phyloP scores from a whole-genome alignment of 805 yeast species.

The Ogataea saltuana region DNA sequence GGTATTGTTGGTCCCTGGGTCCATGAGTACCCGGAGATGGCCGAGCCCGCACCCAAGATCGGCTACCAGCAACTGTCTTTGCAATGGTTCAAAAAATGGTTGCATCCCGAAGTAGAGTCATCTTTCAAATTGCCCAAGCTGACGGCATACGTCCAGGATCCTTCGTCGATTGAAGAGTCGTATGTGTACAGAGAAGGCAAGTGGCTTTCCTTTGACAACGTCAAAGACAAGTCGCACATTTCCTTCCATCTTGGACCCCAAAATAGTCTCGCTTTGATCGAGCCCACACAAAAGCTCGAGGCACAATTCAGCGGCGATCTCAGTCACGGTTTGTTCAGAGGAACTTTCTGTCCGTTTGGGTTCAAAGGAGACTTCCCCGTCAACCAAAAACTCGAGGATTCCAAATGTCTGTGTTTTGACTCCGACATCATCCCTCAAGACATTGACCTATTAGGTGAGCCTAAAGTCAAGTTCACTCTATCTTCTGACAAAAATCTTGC shows the following conservation, averaged over 20 bases:
- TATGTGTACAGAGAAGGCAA: slow-evolving; percentile 40
- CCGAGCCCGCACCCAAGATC: slow-evolving; percentile 45
- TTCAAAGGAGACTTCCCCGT: slow-evolving; percentile 48
- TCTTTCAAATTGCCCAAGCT: slow-evolving; percentile 36
- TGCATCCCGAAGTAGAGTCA: slow-evolving; percentile 31
- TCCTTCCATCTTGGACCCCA: slow-evolving; percentile 19
- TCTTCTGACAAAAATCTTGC: slow-evolving; percentile 42
- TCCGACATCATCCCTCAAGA: slow-evolving; percentile 29
- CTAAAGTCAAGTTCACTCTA: slow-evolving; percentile 34
- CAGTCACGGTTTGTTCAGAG: slow-evolving; percentile 46
- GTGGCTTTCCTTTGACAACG: slow-evolving; percentile 38
- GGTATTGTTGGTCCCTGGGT: slow-evolving; percentile 50
- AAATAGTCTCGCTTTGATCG: slow-evolving; percentile 8
- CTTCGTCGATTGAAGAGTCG: slow-evolving; percentile 40
- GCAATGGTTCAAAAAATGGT: slow-evolving; percentile 43
- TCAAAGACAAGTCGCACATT: slow-evolving; percentile 16
- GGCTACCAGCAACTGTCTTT: slow-evolving; percentile 45
- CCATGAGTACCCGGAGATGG: slow-evolving; percentile 50
- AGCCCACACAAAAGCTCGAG: neutral
- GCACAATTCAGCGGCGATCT: slow-evolving; percentile 35
- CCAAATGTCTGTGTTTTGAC: slow-evolving; percentile 41
- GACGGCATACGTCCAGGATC: slow-evolving; percentile 45
- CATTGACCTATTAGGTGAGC: slow-evolving; percentile 40
- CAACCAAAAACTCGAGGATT: slow-evolving; percentile 45
- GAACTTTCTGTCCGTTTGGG: slow-evolving; percentile 49